phyloP scores from a whole-genome alignment of 2,329 filamentous ascomycete species.

The Alternaria viburni region DNA sequence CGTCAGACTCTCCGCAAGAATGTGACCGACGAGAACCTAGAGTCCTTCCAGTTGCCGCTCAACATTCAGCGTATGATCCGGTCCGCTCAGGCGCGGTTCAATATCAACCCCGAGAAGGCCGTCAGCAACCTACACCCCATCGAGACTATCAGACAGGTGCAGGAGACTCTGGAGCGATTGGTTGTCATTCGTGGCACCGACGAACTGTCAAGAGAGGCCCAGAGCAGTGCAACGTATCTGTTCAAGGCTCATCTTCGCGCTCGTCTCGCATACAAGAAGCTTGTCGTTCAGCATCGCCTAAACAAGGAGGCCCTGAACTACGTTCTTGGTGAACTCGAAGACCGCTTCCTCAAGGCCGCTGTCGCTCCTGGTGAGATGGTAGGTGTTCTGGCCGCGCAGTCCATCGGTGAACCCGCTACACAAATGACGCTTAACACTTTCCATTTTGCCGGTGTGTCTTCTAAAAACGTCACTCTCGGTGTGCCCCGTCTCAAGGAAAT shows the following conservation, averaged over 20 bases:
- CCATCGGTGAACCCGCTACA: slow-evolving; percentile 96
- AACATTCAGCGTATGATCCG: slow-evolving; percentile 92
- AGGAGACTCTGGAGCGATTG: slow-evolving; percentile 75
- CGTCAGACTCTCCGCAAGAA: slow-evolving; percentile 76
- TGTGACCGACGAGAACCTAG: slow-evolving; percentile 72
- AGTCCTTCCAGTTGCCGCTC: slow-evolving; percentile 88
- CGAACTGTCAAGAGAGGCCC: slow-evolving; percentile 80
- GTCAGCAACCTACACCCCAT: slow-evolving; percentile 89
- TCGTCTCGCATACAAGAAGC: slow-evolving; percentile 87
- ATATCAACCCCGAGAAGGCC: slow-evolving; percentile 76
- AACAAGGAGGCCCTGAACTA: slow-evolving; percentile 93
- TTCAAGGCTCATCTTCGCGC: slow-evolving; percentile 93
- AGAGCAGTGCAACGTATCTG: slow-evolving; percentile 84
- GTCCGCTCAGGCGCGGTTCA: slow-evolving; percentile 87
- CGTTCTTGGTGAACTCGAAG: slow-evolving; percentile 88
- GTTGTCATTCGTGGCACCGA: slow-evolving; percentile 87
- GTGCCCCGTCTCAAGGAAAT: slow-evolving; percentile 99
- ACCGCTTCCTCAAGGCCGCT: slow-evolving; percentile 81
- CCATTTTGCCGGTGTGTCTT: slow-evolving; percentile 99
- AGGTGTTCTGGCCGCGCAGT: slow-evolving; percentile 94
- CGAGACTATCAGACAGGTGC: slow-evolving; percentile 83
- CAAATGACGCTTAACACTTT: slow-evolving; percentile 99
- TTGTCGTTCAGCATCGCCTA: slow-evolving; percentile 83
- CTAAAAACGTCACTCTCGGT: slow-evolving; percentile 99
- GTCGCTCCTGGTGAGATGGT: slow-evolving; percentile 98